Percentiles rank a stretch among this genome's conserved stretches.
phyloP scores from a whole-genome alignment of 2,329 filamentous ascomycete species.

The Ilyonectria sp. region DNA sequence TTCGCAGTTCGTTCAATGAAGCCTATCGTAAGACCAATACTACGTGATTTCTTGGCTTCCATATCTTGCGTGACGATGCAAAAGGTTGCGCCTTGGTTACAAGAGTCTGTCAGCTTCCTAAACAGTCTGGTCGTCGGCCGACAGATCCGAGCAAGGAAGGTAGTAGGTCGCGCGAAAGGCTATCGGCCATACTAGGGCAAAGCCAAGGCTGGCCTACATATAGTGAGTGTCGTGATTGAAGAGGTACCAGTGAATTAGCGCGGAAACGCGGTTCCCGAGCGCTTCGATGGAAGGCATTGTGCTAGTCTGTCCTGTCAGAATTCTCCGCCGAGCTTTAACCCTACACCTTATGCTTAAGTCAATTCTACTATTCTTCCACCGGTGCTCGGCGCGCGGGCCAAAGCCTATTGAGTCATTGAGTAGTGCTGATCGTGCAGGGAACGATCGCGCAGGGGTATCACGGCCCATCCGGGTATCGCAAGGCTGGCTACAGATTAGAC shows the following conservation, averaged over 20 bases:
- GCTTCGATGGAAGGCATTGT: background rate
- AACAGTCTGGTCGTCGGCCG: conserved; percentile 40
- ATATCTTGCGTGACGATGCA: conserved; percentile 36
- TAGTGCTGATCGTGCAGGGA: conserved; percentile 15
- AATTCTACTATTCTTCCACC: background rate
- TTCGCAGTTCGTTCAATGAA: background rate
- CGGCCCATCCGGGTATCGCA: background rate
- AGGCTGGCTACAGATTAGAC: background rate
- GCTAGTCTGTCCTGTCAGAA: background rate
- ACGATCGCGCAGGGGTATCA: conserved; percentile 14
- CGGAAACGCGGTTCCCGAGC: background rate
- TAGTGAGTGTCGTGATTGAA: background rate
- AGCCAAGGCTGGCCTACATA: conserved; percentile 14
- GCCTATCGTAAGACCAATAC: conserved; percentile 5
- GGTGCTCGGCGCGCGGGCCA: background rate
- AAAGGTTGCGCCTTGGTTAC: conserved; percentile 24
- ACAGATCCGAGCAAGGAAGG: conserved; percentile 44
- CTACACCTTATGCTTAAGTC: background rate
- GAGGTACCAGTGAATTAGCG: background rate
- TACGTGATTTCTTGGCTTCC: conserved; percentile 34
- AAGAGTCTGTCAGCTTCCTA: conserved; percentile 41
- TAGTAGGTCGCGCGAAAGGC: conserved; percentile 29
- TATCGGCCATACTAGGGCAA: background rate
- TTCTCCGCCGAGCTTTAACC: background rate
- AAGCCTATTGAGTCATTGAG: background rate